These are phyloP conservation scores for Echium plantagineum DNA, from an alignment of 257 asterid species.

Conservation along the genomic window DNA sequence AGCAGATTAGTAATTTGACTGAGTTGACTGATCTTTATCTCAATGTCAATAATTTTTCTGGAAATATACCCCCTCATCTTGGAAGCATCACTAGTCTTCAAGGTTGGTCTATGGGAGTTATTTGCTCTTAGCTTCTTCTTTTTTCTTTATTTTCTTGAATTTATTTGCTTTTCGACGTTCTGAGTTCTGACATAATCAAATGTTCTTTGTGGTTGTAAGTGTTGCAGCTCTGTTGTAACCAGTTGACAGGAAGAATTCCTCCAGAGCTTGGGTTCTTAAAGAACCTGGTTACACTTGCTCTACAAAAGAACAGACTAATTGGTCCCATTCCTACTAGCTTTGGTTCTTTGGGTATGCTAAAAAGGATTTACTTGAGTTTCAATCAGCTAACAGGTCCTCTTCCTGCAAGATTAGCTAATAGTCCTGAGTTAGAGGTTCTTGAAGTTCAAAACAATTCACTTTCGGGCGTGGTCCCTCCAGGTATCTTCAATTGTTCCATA, in stretches of 20 bases:
- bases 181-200: not conserved
- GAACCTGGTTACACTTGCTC: conserved; percentile 40
- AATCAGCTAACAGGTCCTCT: conserved; percentile 73
- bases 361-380: conserved; percentile 40
- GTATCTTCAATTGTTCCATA: conserved; percentile 26
- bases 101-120: conserved; percentile 32
- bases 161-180: no score
- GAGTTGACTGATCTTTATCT: conserved; percentile 80
- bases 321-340: conserved; percentile 56
- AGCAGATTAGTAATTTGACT: conserved; percentile 64
- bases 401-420: conserved; percentile 35
- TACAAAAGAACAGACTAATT: conserved; percentile 38
- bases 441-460: conserved; percentile 65
- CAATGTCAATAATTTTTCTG: conserved; percentile 57
- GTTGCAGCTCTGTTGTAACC: conserved; percentile 62
- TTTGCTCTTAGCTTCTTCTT: not conserved
- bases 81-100: conserved; percentile 76
- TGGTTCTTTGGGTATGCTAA: conserved; percentile 37
- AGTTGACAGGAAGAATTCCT: conserved; percentile 65
- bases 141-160: not conserved
- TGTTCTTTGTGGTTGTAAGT: conserved; percentile 36
- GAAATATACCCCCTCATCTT: conserved; percentile 49
- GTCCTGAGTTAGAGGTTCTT: conserved; percentile 43
- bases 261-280: conserved; percentile 37
- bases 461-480: conserved; percentile 64